These are phyloP conservation scores for Panus rudis DNA, from an alignment of 768 basidiomycete genomes.

Conservation along the genomic window DNA sequence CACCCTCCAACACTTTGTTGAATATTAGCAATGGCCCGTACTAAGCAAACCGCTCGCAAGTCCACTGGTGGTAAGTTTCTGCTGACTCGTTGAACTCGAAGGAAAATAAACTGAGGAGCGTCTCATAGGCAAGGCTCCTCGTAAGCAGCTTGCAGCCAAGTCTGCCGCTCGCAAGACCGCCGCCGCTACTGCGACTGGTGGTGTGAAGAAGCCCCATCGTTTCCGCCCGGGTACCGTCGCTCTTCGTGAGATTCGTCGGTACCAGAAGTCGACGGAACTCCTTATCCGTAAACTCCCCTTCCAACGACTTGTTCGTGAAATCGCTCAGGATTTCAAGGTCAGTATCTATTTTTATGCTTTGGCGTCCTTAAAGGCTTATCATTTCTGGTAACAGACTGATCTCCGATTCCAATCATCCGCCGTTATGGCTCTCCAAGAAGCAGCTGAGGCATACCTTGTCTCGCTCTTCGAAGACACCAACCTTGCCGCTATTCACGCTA, in stretches of 20 bases:
- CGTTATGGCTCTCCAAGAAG: slow-evolving; percentile 56
- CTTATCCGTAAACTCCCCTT: slow-evolving; percentile 49
- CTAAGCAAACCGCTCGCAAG: slow-evolving; percentile 74
- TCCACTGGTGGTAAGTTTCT: slow-evolving; percentile 58
- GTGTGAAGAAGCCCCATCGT: slow-evolving; percentile 55
- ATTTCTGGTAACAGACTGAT: slow-evolving; percentile 31
- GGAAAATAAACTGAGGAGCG: no score
- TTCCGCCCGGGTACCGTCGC: slow-evolving; percentile 34
- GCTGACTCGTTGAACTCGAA: not conserved
- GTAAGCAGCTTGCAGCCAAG: slow-evolving; percentile 67
- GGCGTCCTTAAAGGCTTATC: not conserved
- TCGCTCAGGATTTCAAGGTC: slow-evolving; percentile 62
- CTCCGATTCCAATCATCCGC: slow-evolving; percentile 63
- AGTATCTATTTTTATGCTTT: slow-evolving; percentile 5
- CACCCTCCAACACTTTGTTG: slow-evolving; percentile 1
- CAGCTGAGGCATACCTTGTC: slow-evolving; percentile 41
- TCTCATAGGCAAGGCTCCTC: slow-evolving; percentile 47
- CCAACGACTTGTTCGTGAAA: slow-evolving; percentile 60
- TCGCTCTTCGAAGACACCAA: slow-evolving; percentile 41
- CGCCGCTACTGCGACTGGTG: slow-evolving; percentile 45
- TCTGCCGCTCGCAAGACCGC: slow-evolving; percentile 56
- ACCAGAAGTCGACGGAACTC: slow-evolving; percentile 34
- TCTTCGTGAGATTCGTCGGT: slow-evolving; percentile 32
- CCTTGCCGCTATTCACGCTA: slow-evolving; percentile 47
- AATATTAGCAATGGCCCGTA: slow-evolving; percentile 51